phyloP scores from a whole-genome alignment of 768 basidiomycete species.

The Chalciporus sphaerocephalus region DNA sequence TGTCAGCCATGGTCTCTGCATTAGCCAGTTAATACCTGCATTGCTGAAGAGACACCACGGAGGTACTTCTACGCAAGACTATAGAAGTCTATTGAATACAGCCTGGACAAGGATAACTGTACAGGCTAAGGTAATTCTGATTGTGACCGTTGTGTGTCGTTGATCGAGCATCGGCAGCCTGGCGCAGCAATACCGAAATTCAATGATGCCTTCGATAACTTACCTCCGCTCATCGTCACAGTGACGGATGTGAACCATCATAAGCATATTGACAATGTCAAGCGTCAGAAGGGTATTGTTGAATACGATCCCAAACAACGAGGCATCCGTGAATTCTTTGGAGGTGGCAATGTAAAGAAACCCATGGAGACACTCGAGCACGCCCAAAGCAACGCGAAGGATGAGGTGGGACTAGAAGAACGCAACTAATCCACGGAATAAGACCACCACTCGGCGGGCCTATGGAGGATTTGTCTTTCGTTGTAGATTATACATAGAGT shows the following conservation, averaged over 20 bases:
- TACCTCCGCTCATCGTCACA: slow-evolving; percentile 37
- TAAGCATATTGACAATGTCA: slow-evolving; percentile 51
- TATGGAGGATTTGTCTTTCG: background rate
- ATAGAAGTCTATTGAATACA: slow-evolving; percentile 59
- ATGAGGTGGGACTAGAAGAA: slow-evolving; percentile 18
- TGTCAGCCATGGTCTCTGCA: slow-evolving; percentile 74
- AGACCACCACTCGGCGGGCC: background rate
- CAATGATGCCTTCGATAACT: slow-evolving; percentile 17
- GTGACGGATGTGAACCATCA: slow-evolving; percentile 52
- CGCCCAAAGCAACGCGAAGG: slow-evolving; percentile 26
- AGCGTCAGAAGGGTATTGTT: slow-evolving; percentile 73
- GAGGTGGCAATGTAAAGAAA: slow-evolving; percentile 27
- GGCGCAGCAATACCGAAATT: slow-evolving; percentile 23
- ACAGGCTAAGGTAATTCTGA: slow-evolving; percentile 40
- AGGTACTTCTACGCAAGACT: slow-evolving; percentile 26
- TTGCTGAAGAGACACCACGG: slow-evolving; percentile 43
- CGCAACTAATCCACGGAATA: slow-evolving; percentile 6
- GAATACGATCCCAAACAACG: slow-evolving; percentile 73
- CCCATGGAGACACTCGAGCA: slow-evolving; percentile 10
- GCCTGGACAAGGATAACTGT: slow-evolving; percentile 61
- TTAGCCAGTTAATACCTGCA: slow-evolving; percentile 53
- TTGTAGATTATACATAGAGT: slow-evolving; percentile 8
- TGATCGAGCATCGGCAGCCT: slow-evolving; percentile 23
- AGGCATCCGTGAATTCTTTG: slow-evolving; percentile 73
- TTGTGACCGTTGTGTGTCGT: background rate